Base-by-base conservation (phyloP, 495 filamentous ascomycete species). In the Penicillium soppii region DNA sequence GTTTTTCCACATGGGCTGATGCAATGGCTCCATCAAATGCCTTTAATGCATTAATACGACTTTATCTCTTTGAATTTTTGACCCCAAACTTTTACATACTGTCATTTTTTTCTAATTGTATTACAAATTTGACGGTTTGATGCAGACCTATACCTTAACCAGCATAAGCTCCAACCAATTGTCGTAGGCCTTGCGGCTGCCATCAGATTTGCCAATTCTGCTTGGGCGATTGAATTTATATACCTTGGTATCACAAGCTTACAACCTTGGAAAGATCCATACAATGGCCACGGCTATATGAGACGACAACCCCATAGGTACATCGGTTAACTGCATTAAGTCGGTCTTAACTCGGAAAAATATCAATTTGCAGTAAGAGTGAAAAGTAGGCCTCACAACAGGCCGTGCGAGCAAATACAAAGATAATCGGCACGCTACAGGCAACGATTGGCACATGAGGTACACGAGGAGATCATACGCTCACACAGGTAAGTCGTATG, bases 271-370 rank as follows among this genome's bases (percentile, higher is more conserved):
- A n/a, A n/a, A n/a, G n/a, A n/a, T n/a, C n/a, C n/a, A n/a, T n/a
- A n/a, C n/a, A n/a, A n/a, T n/a, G n/a, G n/a, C n/a, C n/a, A n/a
- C n/a, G n/a, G n/a, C n/a, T n/a, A n/a, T n/a, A n/a, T n/a, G n/a
- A n/a, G n/a, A n/a, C n/a, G n/a, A n/a, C n/a, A n/a, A n/a, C n/a
- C n/a, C n/a, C n/a, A n/a, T n/a, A n/a, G n/a, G n/a, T n/a, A 52
- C 47, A 51, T 23, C 22, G 47, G 45, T 16, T 27, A 53, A 56
- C 57, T 57, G 55, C 41, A 54, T 27, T 15, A 19, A 47, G 20
- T 50, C 53, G 45, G 57, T 59, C 33, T 45, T 53, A 47, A 42
- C 45, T 42, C 42, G 20, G 12, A 30, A 42, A 55, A 29, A 50
- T 32, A 47, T 38, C 53, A 37, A 53, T 50, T 49, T 49, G 53